These are phyloP conservation scores for Didymella lethalis DNA, from an alignment of 2,329 filamentous ascomycete genomes.

Conservation along the genomic window DNA sequence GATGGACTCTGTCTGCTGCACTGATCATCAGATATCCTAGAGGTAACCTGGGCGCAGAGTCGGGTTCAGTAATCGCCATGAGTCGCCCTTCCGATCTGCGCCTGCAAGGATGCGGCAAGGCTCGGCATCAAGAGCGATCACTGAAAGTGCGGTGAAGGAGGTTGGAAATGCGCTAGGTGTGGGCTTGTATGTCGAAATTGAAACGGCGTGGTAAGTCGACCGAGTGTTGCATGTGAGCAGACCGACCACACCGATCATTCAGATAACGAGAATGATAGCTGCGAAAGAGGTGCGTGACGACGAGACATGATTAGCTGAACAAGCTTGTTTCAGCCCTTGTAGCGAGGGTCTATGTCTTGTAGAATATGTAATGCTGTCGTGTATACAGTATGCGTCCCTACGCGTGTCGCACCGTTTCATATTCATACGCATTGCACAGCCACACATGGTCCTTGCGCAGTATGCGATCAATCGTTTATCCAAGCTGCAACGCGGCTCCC, in stretches of 20 bases:
- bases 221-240: slow-evolving; percentile 17
- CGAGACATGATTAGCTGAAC: not conserved
- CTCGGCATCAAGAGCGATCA: slow-evolving; percentile 3
- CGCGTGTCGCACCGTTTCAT: slow-evolving; percentile 2
- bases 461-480: slow-evolving; percentile 72
- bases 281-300: slow-evolving; percentile 12
- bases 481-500: slow-evolving; percentile 84
- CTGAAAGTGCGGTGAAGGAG: slow-evolving; percentile 18
- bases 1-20: slow-evolving; percentile 1
- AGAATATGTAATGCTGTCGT: slow-evolving; percentile 6
- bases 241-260: slow-evolving; percentile 18
- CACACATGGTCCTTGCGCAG: slow-evolving; percentile 4
- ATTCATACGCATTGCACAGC: slow-evolving; percentile 2
- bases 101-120: slow-evolving; percentile 6
- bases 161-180: slow-evolving; percentile 8
- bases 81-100: slow-evolving; percentile 7
- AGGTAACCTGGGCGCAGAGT: slow-evolving; percentile 1
- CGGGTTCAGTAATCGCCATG: slow-evolving; percentile 1
- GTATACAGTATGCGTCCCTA: slow-evolving; percentile 6
- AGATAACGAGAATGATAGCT: slow-evolving; percentile 5
- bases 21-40: slow-evolving; percentile 12
- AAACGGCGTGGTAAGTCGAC: slow-evolving; percentile 18
- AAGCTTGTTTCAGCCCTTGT: slow-evolving; percentile 12
- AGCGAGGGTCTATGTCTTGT: slow-evolving; percentile 7
- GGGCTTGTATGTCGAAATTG: not conserved